A percentile compares a stretch with the other conserved stretches of the same genome.
phyloP scores from a whole-genome alignment of 2,329 filamentous ascomycete genomes.

The Monilinia laxa region DNA sequence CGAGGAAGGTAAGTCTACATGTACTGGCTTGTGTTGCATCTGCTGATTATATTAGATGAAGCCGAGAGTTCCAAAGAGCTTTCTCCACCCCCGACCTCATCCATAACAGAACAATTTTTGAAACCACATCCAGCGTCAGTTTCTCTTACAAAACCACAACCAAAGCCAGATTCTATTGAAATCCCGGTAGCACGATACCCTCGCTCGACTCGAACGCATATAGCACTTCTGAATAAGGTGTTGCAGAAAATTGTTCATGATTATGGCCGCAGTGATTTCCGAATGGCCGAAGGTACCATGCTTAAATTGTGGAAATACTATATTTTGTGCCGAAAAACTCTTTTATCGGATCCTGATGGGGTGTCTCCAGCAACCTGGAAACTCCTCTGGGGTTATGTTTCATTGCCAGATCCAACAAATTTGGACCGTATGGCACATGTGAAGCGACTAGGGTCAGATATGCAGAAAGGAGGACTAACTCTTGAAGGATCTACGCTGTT shows the following conservation, averaged over 20 bases:
- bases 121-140: not conserved
- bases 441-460: constrained; percentile 63
- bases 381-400: constrained; percentile 63
- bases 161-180: not conserved
- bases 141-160: not conserved
- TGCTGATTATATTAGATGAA: constrained; percentile 16
- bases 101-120: constrained; percentile 12
- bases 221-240: not conserved
- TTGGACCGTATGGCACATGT: constrained; percentile 62
- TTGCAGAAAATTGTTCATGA: not conserved
- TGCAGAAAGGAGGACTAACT: constrained; percentile 56
- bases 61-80: constrained; percentile 4
- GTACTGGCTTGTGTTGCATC: not conserved
- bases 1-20: constrained; percentile 15
- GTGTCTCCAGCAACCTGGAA: constrained; percentile 63
- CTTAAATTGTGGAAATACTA: constrained; percentile 48
- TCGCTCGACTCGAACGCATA: not conserved
- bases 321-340: constrained; percentile 48
- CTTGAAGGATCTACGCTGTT: constrained; percentile 60
- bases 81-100: constrained; percentile 4
- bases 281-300: constrained; percentile 4
- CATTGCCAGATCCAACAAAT: constrained; percentile 46
- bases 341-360: constrained; percentile 50
- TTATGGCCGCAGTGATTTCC: constrained; percentile 12
- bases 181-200: not conserved